Evolutionary conservation across 345 rosid species (phyloP), one percentile per base, ranked within the genome.

Genomic region (Zanthoxylum bungeanum): DNA sequence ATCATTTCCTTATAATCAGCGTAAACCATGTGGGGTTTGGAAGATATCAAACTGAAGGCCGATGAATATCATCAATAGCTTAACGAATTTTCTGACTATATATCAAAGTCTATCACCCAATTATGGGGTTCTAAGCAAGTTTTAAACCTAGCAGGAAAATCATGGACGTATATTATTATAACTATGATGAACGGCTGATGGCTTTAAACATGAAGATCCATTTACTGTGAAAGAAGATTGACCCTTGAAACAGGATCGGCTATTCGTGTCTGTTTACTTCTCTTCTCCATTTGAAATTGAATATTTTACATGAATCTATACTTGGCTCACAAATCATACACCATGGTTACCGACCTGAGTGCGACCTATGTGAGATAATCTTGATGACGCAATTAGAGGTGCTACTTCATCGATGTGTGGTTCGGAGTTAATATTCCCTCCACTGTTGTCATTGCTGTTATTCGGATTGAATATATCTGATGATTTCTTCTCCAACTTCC

Each of bases 401-500:
- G 89, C 88, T 87, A 92, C 98, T 80, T 89, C 98, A 40, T 95
- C 98, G 12, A 74, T 75, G 16, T 76, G 85, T 62, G 80, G 67
- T 11, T 75, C 93, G 1, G 85, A 81, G 49, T 81, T 60, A 37
- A 49, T 58, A 42, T 75, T 75, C 19, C 83, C 85, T 14, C 78
- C 82, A 42, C 34, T 71, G 39, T n/a, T 80, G 71, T 85, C 89
- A 31, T 57, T 75, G 76, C 72, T 73, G 71, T 63, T 83, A 58
- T 59, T 82, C 2, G 93, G 98, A 25, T 27, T 70, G 77, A 70
- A 92, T 53, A 88, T 76, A 78, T 95, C 96, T 9, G 96, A 91
- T 37, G 98, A 93, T 80, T 89, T 96, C 91, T 94, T 94, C 82
- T 89, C 98, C 81, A 89, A 65, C 81, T 89, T 96, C 92, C 91